Percentiles rank a stretch among this genome's conserved stretches.
Conservation (phyloP, 768 basidiomycete species). For the Lactifluus volemus region DNA sequence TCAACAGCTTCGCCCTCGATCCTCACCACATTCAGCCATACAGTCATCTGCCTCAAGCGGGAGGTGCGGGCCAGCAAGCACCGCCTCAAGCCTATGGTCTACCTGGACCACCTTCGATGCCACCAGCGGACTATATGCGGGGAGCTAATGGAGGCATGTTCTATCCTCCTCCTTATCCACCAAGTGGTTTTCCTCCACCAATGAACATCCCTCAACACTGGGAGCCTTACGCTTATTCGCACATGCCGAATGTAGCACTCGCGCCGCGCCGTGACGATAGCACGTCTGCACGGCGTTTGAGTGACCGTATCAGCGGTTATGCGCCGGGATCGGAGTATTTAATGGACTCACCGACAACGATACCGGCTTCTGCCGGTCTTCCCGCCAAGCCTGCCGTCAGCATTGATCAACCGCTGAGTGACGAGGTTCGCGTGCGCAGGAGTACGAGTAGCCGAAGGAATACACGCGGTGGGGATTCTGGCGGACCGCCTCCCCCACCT, state of each 20-base stretch:
- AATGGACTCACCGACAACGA: slow-evolving; percentile 33
- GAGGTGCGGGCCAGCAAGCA: slow-evolving; percentile 61
- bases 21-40: slow-evolving; percentile 88
- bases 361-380: slow-evolving; percentile 60
- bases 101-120: slow-evolving; percentile 43
- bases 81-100: slow-evolving; percentile 84
- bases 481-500: slow-evolving; percentile 63
- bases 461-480: slow-evolving; percentile 21
- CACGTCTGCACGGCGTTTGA: slow-evolving; percentile 54
- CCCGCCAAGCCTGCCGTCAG: slow-evolving; percentile 64
- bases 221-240: slow-evolving; percentile 39
- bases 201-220: slow-evolving; percentile 36
- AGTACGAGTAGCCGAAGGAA: slow-evolving; percentile 33
- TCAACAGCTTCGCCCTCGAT: slow-evolving; percentile 95
- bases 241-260: slow-evolving; percentile 28
- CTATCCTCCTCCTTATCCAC: slow-evolving; percentile 37
- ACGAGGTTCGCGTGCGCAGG: slow-evolving; percentile 28
- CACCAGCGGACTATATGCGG: slow-evolving; percentile 27
- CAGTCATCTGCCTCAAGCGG: slow-evolving; percentile 60
- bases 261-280: slow-evolving; percentile 51
- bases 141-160: slow-evolving; percentile 15
- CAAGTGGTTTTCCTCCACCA: slow-evolving; percentile 30
- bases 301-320: slow-evolving; percentile 75
- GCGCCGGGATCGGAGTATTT: slow-evolving; percentile 41
- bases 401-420: slow-evolving; percentile 38